A percentile compares a stretch with the other conserved stretches of the same genome.
Evolutionary conservation across 1,284 basidiomycete species (phyloP).

Genomic region (Spongiforma sp.): DNA sequence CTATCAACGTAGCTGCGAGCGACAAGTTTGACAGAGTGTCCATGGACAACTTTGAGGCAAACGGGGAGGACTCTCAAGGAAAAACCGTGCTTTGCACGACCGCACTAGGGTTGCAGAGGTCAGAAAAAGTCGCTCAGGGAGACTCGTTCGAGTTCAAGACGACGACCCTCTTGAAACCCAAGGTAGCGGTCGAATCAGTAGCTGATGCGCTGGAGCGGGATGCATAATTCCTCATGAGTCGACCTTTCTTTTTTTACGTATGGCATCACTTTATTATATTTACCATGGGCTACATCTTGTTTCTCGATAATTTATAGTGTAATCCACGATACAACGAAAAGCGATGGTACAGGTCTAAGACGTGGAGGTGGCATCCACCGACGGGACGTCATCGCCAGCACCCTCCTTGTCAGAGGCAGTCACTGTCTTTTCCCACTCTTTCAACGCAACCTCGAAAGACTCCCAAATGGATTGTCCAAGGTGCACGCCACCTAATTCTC

Average conservation of each 20-base stretch:
- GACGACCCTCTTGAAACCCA: conserved; percentile 41
- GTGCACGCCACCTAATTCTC: conserved; percentile 69
- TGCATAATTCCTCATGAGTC: conserved; percentile 15
- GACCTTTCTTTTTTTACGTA: conserved; percentile 11
- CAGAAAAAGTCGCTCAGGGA: conserved; percentile 29
- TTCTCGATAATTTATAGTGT: conserved; percentile 35
- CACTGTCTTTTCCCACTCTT: conserved; percentile 61
- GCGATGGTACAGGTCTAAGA: neutral
- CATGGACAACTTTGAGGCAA: conserved; percentile 52
- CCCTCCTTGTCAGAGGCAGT: conserved; percentile 27
- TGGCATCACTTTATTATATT: conserved; percentile 34
- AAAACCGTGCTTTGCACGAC: conserved; percentile 42
- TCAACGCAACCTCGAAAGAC: conserved; percentile 65
- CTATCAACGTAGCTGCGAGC: conserved; percentile 45
- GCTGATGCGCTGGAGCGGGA: conserved; percentile 38
- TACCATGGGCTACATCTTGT: conserved; percentile 18
- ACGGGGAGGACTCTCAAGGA: conserved; percentile 12
- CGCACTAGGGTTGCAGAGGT: conserved; percentile 41
- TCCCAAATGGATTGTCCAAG: conserved; percentile 77
- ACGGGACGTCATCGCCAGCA: conserved; percentile 27
- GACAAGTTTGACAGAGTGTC: conserved; percentile 42
- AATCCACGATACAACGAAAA: conserved; percentile 9
- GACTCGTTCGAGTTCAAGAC: conserved; percentile 32
- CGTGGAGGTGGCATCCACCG: conserved; percentile 26
- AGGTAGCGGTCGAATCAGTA: conserved; percentile 42